Evolutionary conservation across 2,329 filamentous ascomycete genomes (phyloP).

Genomic region (Aspergillus proliferans): DNA sequence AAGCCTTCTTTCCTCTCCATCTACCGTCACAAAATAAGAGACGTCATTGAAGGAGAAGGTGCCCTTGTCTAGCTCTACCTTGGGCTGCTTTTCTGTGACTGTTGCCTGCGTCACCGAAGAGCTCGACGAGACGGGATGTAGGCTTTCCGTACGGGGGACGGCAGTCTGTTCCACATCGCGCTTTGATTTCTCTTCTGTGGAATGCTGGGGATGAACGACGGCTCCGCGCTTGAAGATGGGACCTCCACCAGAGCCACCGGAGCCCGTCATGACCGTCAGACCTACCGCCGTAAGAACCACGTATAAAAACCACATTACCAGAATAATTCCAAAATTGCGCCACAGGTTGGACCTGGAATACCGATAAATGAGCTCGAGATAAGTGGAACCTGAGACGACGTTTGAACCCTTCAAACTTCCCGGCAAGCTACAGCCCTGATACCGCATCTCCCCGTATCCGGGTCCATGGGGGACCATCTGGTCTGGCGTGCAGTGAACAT

Average conservation of each 20-base stretch:
- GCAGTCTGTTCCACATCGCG: no score
- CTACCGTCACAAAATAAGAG: constrained; percentile 45
- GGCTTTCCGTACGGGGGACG: no score
- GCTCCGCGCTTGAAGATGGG: no score
- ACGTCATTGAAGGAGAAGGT: constrained; percentile 51
- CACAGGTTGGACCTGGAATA: constrained; percentile 65
- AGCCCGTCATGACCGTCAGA: neutral
- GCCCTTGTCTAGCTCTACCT: no score
- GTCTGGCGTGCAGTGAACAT: constrained; percentile 61
- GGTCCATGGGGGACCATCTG: constrained; percentile 67
- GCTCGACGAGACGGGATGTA: no score
- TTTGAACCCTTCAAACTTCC: constrained; percentile 63
- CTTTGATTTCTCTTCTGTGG: no score
- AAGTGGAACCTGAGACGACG: constrained; percentile 59
- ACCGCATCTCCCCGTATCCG: constrained; percentile 62
- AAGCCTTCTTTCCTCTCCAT: constrained; percentile 40
- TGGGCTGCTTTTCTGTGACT: no score
- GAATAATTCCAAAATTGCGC: constrained; percentile 48
- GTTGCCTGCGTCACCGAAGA: no score
- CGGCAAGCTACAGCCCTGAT: constrained; percentile 75
- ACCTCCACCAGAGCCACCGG: no score
- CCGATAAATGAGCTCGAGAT: constrained; percentile 62
- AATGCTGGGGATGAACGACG: no score
- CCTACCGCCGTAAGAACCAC: neutral
- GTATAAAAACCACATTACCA: constrained; percentile 21